These are phyloP conservation scores for Capsicum chinense DNA, from an alignment of 257 asterid species.

Conservation along the genomic window DNA sequence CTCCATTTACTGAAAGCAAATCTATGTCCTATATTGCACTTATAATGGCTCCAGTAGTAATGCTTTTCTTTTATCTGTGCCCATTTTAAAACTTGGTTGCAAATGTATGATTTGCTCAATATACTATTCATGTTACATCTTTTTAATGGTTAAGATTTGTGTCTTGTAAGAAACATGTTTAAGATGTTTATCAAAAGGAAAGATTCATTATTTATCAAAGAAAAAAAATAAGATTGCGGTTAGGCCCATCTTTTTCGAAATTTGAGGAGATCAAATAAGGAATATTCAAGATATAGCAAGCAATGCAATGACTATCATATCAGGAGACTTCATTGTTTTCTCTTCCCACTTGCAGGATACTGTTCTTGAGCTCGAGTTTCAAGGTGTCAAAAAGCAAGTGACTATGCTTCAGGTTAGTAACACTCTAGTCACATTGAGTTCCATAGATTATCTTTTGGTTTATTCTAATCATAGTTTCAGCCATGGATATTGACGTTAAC, in stretches of 20 bases:
- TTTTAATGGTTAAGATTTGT: not conserved
- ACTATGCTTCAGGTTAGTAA: conserved; percentile 94
- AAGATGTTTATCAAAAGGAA: not conserved
- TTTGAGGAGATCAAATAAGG: conserved; percentile 5
- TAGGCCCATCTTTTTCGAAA: not conserved
- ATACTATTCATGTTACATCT: not conserved
- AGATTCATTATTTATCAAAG: conserved; percentile 8
- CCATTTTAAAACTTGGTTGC: conserved; percentile 11
- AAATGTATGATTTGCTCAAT: conserved; percentile 7
- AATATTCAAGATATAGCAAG: not conserved
- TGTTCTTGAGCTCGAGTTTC: conserved; percentile 98
- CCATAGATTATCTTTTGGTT: not conserved
- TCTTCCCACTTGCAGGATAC: conserved; percentile 71
- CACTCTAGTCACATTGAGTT: conserved; percentile 29
- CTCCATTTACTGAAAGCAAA: conserved; percentile 19
- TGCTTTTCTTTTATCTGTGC: not conserved
- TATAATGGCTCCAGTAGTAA: conserved; percentile 8
- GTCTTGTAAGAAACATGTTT: conserved; percentile 16
- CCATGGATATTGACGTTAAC: conserved; percentile 27
- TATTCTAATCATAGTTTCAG: not conserved
- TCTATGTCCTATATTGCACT: not conserved
- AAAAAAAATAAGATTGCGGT: not conserved
- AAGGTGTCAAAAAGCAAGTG: conserved; percentile 85
- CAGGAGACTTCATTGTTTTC: conserved; percentile 24
- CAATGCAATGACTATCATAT: conserved; percentile 4